phyloP scores from a whole-genome alignment of 2,329 filamentous ascomycete species.

The Fusarium mexicanum region DNA sequence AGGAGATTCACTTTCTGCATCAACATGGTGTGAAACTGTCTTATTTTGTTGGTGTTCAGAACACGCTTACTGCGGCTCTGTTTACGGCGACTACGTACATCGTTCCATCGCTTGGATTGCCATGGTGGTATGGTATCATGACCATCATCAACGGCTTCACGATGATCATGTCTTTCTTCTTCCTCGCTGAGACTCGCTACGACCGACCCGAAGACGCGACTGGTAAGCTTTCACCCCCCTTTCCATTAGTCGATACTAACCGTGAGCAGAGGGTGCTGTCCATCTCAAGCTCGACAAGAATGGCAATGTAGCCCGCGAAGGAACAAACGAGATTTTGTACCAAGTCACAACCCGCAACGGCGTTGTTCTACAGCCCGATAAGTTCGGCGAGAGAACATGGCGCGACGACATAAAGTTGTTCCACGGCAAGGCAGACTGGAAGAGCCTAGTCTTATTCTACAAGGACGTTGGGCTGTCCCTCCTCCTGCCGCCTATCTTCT shows the following conservation, averaged over 20 bases:
- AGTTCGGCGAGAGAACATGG: slow-evolving; percentile 5
- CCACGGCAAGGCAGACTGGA: not conserved
- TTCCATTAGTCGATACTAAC: accelerated
- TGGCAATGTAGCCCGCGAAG: not conserved
- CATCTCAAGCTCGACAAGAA: not conserved
- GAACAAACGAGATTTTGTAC: not conserved
- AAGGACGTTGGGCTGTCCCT: not conserved
- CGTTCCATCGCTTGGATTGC: not conserved
- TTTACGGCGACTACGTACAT: slow-evolving; percentile 3
- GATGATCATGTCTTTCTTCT: not conserved
- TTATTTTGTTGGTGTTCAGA: slow-evolving; percentile 4
- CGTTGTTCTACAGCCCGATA: not conserved
- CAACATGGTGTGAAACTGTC: not conserved
- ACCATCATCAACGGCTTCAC: not conserved
- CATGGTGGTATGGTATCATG: slow-evolving; percentile 19
- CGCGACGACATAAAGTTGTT: not conserved
- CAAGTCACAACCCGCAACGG: slow-evolving; percentile 15
- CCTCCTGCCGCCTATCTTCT: not conserved
- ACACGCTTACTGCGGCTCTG: not conserved
- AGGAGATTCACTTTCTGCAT: slow-evolving; percentile 2
- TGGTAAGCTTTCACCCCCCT: accelerated
- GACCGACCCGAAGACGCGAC: slow-evolving; percentile 8
- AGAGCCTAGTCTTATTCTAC: not conserved
- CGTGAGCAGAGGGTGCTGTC: not conserved
- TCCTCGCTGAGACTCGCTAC: not conserved